Base-by-base conservation (phyloP, 441 rosid genomes). In the Aquilaria agallochum region DNA sequence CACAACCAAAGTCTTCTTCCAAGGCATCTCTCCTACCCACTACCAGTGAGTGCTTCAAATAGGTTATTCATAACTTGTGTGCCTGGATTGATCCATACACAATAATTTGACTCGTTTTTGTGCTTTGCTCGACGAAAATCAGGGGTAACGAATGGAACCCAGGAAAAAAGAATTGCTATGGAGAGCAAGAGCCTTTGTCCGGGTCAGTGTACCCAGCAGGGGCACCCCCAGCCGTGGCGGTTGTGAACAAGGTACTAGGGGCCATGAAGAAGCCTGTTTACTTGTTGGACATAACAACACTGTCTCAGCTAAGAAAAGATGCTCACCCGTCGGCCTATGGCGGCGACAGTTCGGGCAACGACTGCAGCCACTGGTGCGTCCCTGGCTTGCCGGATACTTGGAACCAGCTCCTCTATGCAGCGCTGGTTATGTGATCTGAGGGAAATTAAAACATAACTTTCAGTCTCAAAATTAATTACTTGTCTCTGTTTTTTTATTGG, bases 321-420 rank as follows among this genome's bases (percentile, higher is more conserved):
- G 89, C 84, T 2, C 89, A 84, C 69, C 89, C 89, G 9, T 81
- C 89, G 8, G 56, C 72, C 3, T 84, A 81, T 32, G 73, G 83
- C 9, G 71, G 74, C 2, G 69, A 48, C 13, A 34, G 60, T 62
- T 68, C 76, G 1, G 72, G 80, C 48, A 77, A 48, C 0, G 89
- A 81, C 42, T 81, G 86, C 68, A 84, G 89, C 62, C 89, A 84
- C 33, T 84, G 89, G 86, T 79, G 86, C 73, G 86, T 84, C 59
- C 89, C 89, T 13, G 84, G 89, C 33, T 64, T 84, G 68, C 89
- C 89, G 0, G 89, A 84, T 76, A 84, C 84, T 53, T 81, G 89
- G 89, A 84, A 84, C 70, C 89, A 84, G 45, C 86, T 81, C 59
- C 68, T 84, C 36, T 81, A 81, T 63, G 84, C 83, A 62, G 88